A percentile compares a stretch with the other conserved stretches of the same genome.
phyloP scores from a whole-genome alignment of 495 filamentous ascomycete genomes.

The Choiromyces venosus region DNA sequence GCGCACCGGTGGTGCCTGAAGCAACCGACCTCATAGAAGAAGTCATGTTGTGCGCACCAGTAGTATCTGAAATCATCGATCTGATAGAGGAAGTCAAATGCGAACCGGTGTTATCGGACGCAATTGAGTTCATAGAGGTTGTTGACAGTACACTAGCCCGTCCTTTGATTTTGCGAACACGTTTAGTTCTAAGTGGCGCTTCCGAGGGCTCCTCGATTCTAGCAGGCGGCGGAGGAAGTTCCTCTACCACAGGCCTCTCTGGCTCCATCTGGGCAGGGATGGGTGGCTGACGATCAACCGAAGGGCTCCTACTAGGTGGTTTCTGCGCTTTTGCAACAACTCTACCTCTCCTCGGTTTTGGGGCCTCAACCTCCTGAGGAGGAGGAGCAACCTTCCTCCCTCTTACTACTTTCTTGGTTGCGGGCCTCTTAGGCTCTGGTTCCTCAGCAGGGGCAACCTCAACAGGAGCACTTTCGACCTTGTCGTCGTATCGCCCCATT shows the following conservation, averaged over 20 bases:
- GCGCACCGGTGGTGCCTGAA: background rate
- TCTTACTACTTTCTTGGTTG: slow-evolving; percentile 13
- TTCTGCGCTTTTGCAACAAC: slow-evolving; percentile 12
- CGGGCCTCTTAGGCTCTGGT: slow-evolving; percentile 12
- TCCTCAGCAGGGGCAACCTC: slow-evolving; percentile 8
- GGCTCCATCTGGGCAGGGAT: slow-evolving; percentile 1
- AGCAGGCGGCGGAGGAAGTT: background rate
- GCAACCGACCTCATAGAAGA: background rate
- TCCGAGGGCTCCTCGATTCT: background rate
- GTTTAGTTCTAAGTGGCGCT: background rate
- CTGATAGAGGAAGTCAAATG: background rate
- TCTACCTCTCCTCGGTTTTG: slow-evolving; percentile 22
- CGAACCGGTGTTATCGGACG: background rate
- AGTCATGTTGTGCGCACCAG: background rate
- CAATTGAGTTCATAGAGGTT: background rate
- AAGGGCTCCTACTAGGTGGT: slow-evolving; percentile 9
- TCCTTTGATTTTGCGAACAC: background rate
- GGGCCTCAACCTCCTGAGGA: slow-evolving; percentile 12
- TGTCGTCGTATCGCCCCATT: background rate
- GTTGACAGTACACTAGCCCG: background rate
- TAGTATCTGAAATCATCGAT: background rate
- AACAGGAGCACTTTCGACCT: background rate
- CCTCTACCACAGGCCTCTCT: background rate
- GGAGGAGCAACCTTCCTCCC: slow-evolving; percentile 14
- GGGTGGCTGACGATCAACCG: background rate